These are phyloP conservation scores for Epichloe brachyelytri DNA, from an alignment of 2,329 filamentous ascomycete species.

Conservation along the genomic window DNA sequence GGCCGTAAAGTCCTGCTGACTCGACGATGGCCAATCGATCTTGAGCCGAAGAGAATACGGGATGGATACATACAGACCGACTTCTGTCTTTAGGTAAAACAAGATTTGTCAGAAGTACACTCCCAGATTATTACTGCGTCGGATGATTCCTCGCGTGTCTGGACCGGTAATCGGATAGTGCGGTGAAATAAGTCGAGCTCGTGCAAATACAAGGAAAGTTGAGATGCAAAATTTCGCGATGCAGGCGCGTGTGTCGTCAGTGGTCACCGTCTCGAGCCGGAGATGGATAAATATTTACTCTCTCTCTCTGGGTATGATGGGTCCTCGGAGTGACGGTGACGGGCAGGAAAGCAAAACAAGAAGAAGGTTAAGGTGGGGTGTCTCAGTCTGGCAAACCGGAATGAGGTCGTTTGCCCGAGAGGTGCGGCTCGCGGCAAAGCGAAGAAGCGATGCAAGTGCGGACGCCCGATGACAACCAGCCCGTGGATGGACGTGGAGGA, in stretches of 20 bases:
- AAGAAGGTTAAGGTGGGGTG: not conserved
- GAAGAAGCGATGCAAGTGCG: not conserved
- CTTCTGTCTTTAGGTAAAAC: not conserved
- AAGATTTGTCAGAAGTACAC: too few species aligned
- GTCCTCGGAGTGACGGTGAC: not conserved
- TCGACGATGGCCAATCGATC: conserved; percentile 7
- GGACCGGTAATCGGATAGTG: not conserved
- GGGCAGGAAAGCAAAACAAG: not conserved
- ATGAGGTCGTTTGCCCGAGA: not conserved
- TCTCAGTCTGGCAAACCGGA: not conserved
- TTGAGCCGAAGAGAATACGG: conserved; percentile 4
- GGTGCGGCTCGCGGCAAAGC: conserved; percentile 1
- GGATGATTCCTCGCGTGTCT: not conserved
- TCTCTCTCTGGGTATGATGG: not conserved
- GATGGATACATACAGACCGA: conserved; percentile 8
- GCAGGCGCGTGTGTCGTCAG: not conserved
- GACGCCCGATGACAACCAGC: not conserved
- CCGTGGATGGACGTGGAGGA: not conserved
- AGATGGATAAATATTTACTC: too few species aligned
- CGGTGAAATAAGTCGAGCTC: not conserved
- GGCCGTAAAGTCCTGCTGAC: not conserved
- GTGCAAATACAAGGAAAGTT: not conserved
- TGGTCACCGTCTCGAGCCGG: not conserved
- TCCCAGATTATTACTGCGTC: not conserved
- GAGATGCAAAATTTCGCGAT: not conserved